Evolutionary conservation across 345 rosid species (phyloP), one percentile per base, ranked within the genome.

Genomic region (Ceriops decandra): DNA sequence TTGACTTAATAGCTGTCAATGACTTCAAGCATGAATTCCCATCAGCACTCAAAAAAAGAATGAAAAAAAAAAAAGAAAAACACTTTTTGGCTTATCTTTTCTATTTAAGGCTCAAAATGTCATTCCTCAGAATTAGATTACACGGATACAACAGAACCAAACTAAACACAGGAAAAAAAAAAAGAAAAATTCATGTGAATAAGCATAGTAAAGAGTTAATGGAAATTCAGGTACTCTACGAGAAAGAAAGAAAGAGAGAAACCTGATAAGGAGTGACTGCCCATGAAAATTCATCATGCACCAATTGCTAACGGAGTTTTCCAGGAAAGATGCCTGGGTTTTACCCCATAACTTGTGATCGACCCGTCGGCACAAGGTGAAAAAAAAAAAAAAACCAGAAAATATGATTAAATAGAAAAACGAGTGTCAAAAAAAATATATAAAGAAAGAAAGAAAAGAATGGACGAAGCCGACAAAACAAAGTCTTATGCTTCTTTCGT

Each of bases 211-310:
- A 38, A 9, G 47, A 56, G 81, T 59, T 62, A 78, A 66, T 60
- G 7, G 22, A 32, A 64, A 13, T 15, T 30, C 26, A 36, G 57
- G 32, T 52, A 47, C 35, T 62, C 63, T 57, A 5, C 21, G 24
- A 31, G 24, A 46, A 42, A 68, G 31, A 4, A 38, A 21, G 51
- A 57, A 11, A 21, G 51, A 57, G 6, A 59, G 46, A 38, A 28
- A 73, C 77, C 72, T 56, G 68, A 8, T 5, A n/a, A 51, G 6
- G 22, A 71, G 66, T 32, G 1, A 35, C 0, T 32, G 65, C 54
- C 72, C 60, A 11, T 22, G 19, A 52, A 58, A 70, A 27, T 8
- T 38, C 36, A 32, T 3, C 32, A 56, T 65, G 30, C 52, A 52
- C 58, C 5, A 47, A 16, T 46, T 20, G 33, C 30, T 46, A 4